A percentile compares a stretch with the other conserved stretches of the same genome.
Conservation (phyloP, 2,329 filamentous ascomycete species). For the Lecanicillium sp. region DNA sequence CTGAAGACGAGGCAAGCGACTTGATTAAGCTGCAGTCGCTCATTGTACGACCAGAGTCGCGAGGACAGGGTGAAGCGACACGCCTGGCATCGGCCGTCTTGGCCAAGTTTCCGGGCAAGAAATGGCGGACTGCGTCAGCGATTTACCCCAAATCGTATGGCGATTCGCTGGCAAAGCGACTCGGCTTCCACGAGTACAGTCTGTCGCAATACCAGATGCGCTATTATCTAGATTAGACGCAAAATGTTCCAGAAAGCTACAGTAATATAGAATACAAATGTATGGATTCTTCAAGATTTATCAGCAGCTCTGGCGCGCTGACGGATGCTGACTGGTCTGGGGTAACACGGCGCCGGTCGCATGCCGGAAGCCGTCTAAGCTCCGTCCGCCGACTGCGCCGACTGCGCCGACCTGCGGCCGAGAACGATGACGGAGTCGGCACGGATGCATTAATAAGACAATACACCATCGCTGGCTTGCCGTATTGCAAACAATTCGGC, state of each 20-base stretch:
- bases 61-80: constrained; percentile 12
- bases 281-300: no score
- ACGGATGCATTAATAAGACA: no score
- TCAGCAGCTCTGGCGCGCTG: no score
- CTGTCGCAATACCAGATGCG: constrained; percentile 11
- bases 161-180: constrained; percentile 7
- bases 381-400: no score
- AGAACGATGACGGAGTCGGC: no score
- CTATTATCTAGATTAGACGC: background rate
- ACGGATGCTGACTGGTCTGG: no score
- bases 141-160: constrained; percentile 11
- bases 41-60: constrained; percentile 12
- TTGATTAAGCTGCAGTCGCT: constrained; percentile 9
- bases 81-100: constrained; percentile 12
- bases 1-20: constrained; percentile 10
- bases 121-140: constrained; percentile 7
- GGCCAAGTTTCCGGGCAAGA: constrained; percentile 11
- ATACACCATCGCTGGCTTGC: no score
- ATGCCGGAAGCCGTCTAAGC: no score
- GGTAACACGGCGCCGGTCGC: no score
- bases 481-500: no score
- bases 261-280: no score
- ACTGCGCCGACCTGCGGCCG: no score
- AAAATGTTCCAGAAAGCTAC: background rate
- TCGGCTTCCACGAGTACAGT: constrained; percentile 4